phyloP scores from a whole-genome alignment of 73 alveolate genomes.

The Paramecium primaurelia region DNA sequence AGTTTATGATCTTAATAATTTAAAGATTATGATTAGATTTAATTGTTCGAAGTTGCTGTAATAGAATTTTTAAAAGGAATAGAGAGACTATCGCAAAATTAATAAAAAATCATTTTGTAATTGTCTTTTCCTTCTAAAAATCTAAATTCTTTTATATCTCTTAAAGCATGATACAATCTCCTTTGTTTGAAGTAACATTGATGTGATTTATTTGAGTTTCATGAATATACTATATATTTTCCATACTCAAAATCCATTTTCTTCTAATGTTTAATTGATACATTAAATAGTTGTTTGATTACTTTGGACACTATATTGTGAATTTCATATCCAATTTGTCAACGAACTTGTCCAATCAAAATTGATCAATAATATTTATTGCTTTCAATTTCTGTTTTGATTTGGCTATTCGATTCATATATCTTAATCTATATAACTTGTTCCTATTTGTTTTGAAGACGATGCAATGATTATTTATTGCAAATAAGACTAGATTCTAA shows the following conservation, averaged over 20 bases:
- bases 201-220: slow-evolving; percentile 1
- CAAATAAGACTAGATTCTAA: background rate
- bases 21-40: background rate
- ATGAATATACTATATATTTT: background rate
- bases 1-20: background rate
- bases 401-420: background rate
- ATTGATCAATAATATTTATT: too few species aligned
- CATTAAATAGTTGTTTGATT: background rate
- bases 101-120: too few species aligned
- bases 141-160: too few species aligned
- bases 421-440: background rate
- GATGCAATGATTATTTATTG: background rate
- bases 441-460: background rate
- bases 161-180: too few species aligned
- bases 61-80: background rate
- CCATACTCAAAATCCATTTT: background rate
- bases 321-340: background rate
- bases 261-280: background rate
- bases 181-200: background rate
- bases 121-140: too few species aligned
- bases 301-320: background rate
- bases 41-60: background rate
- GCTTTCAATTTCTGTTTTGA: background rate
- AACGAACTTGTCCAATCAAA: too few species aligned
- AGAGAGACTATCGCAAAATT: too few species aligned